These are phyloP conservation scores for Exophiala spinifera DNA, from an alignment of 2,329 filamentous ascomycete genomes.

Conservation along the genomic window DNA sequence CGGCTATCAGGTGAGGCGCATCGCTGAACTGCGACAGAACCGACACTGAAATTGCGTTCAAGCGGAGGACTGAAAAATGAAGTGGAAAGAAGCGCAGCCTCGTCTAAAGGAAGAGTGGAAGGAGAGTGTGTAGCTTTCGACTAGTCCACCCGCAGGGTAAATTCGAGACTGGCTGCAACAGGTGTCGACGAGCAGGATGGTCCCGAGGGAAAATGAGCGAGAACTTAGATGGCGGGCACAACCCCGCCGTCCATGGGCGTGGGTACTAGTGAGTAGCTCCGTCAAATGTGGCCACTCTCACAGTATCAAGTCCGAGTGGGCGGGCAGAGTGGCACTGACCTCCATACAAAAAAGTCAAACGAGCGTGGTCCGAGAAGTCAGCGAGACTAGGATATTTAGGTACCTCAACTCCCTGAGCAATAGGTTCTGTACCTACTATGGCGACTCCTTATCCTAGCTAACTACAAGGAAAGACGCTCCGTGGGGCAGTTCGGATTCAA, in stretches of 20 bases:
- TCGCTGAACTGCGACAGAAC: conserved; percentile 1
- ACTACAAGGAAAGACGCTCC: too few species aligned
- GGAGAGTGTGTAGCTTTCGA: neutral
- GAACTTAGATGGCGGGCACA: too few species aligned
- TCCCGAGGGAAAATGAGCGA: too few species aligned
- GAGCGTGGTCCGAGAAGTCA: conserved; percentile 3
- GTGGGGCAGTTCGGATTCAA: neutral
- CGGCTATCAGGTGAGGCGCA: conserved; percentile 19
- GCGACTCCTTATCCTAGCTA: too few species aligned
- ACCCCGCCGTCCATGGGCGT: conserved; percentile 5
- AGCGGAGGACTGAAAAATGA: neutral
- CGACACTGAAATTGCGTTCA: neutral
- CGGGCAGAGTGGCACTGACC: conserved; percentile 11
- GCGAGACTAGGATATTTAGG: neutral
- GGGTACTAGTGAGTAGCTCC: conserved; percentile 13
- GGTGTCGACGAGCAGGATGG: neutral
- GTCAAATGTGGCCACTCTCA: conserved; percentile 1
- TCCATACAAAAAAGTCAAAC: too few species aligned
- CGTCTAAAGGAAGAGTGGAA: conserved; percentile 14
- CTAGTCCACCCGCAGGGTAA: conserved; percentile 2
- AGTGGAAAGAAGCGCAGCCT: conserved; percentile 10
- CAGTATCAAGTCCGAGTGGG: too few species aligned
- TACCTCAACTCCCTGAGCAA: too few species aligned
- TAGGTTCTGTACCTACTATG: too few species aligned
- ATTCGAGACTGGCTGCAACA: conserved; percentile 16